Conservation (phyloP, 371 early-diverging fungal genomes). For the Mucor plumbeus region DNA sequence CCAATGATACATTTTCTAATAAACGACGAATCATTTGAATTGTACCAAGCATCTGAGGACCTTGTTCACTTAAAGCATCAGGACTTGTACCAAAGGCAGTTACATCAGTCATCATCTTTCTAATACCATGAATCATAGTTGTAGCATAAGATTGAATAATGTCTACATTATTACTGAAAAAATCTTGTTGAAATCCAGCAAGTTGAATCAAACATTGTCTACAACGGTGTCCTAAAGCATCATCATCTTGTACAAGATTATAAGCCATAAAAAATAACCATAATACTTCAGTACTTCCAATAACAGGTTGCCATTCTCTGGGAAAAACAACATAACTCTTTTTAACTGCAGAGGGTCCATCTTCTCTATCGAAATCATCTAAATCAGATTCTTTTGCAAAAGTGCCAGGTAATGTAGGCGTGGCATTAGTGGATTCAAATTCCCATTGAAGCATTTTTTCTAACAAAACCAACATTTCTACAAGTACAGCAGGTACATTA, state of each 20-base stretch:
- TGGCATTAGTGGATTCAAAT: conserved; percentile 57
- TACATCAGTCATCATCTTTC: conserved; percentile 56
- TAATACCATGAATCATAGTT: conserved; percentile 61
- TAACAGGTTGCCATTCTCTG: conserved; percentile 47
- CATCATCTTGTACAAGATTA: conserved; percentile 52
- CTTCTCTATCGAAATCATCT: conserved; percentile 54
- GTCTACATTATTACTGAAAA: conserved; percentile 56
- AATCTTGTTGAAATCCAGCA: conserved; percentile 70
- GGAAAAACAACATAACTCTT: conserved; percentile 54
- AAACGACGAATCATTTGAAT: conserved; percentile 57
- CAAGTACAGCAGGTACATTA: conserved; percentile 31
- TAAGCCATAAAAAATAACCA: conserved; percentile 63
- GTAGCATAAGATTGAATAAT: conserved; percentile 51
- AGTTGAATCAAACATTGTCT: conserved; percentile 73
- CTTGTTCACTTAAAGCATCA: conserved; percentile 42
- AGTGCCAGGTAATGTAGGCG: conserved; percentile 52
- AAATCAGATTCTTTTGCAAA: conserved; percentile 49
- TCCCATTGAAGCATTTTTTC: conserved; percentile 76
- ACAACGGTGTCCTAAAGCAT: conserved; percentile 58
- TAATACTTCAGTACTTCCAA: conserved; percentile 60
- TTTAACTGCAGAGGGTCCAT: conserved; percentile 43
- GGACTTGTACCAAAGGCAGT: conserved; percentile 37
- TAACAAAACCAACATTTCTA: conserved; percentile 53
- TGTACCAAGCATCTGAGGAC: conserved; percentile 55
- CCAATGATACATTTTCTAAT: conserved; percentile 45